Evolutionary conservation across 192 early-diverging fungal genomes (phyloP).

Genomic region (Dimargaris xerosporica): DNA sequence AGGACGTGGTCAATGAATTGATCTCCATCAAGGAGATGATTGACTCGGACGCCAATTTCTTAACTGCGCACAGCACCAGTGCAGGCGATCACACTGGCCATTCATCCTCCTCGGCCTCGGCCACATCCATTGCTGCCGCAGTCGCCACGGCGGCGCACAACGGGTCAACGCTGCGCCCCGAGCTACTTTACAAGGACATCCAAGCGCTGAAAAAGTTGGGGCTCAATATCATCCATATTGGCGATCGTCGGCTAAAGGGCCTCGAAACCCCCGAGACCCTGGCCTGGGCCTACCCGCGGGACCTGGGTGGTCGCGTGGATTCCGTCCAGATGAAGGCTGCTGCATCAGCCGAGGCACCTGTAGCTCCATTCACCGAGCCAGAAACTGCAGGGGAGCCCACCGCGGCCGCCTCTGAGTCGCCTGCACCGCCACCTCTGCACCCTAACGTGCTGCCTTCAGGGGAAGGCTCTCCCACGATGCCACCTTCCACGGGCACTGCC

Average conservation of each 20-base stretch:
- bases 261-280: slow-evolving; percentile 77
- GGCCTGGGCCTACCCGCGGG: slow-evolving; percentile 45
- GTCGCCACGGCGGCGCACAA: slow-evolving; percentile 22
- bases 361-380: background rate
- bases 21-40: slow-evolving; percentile 24
- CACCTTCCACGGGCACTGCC: background rate
- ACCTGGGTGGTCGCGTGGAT: slow-evolving; percentile 29
- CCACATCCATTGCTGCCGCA: slow-evolving; percentile 11
- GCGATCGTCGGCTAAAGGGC: slow-evolving; percentile 74
- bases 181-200: slow-evolving; percentile 30
- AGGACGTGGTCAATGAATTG: slow-evolving; percentile 58
- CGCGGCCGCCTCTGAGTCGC: background rate
- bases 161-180: slow-evolving; percentile 14
- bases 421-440: background rate
- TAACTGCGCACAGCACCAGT: background rate
- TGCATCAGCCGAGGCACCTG: background rate
- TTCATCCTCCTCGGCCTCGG: slow-evolving; percentile 9
- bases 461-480: background rate
- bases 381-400: background rate
- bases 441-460: background rate
- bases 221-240: slow-evolving; percentile 53
- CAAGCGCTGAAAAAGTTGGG: slow-evolving; percentile 50
- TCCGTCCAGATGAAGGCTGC: slow-evolving; percentile 11
- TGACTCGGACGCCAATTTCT: slow-evolving; percentile 18
- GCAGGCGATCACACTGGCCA: background rate